Conservation (phyloP, 352 stramenopile genomes). For the Halophytophthora batemanensis region DNA sequence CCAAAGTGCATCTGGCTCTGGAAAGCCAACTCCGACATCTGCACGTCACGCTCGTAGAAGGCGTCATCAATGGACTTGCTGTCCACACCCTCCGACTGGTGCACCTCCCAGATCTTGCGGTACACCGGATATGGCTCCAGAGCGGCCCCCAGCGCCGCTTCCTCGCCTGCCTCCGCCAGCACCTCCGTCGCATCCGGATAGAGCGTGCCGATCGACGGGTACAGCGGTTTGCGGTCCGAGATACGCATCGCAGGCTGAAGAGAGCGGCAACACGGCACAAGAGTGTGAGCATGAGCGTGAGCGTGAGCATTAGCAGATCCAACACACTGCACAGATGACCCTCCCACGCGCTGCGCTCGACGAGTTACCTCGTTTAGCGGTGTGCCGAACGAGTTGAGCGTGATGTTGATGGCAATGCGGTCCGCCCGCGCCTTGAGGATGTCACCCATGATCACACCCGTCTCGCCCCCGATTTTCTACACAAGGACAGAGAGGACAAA, state of each 20-base stretch:
- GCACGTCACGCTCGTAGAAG: conserved; percentile 99
- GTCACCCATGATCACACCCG: conserved; percentile 96
- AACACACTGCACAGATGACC: conserved; percentile 23
- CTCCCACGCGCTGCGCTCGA: conserved; percentile 1
- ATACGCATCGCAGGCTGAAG: conserved; percentile 93
- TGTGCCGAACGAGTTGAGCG: conserved; percentile 97
- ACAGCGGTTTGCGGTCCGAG: conserved; percentile 96
- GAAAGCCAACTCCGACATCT: conserved; percentile 98
- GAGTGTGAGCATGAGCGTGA: too few species aligned
- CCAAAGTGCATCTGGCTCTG: conserved; percentile 99
- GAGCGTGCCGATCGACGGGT: conserved; percentile 96
- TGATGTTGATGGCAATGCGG: conserved; percentile 99
- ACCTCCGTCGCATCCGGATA: conserved; percentile 96
- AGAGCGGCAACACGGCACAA: not conserved
- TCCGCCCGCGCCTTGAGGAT: conserved; percentile 94
- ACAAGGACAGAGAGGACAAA: conserved; percentile 3
- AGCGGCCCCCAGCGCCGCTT: conserved; percentile 80
- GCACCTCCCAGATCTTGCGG: conserved; percentile 96
- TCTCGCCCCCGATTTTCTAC: conserved; percentile 95
- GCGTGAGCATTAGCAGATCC: conserved; percentile 15
- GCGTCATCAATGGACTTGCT: conserved; percentile 99
- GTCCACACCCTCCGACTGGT: conserved; percentile 90
- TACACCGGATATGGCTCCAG: conserved; percentile 96
- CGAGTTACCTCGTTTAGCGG: conserved; percentile 75
- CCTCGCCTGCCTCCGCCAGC: conserved; percentile 92